Base-by-base conservation (phyloP, 2,329 filamentous ascomycete species). In the Phialophora expanda region DNA sequence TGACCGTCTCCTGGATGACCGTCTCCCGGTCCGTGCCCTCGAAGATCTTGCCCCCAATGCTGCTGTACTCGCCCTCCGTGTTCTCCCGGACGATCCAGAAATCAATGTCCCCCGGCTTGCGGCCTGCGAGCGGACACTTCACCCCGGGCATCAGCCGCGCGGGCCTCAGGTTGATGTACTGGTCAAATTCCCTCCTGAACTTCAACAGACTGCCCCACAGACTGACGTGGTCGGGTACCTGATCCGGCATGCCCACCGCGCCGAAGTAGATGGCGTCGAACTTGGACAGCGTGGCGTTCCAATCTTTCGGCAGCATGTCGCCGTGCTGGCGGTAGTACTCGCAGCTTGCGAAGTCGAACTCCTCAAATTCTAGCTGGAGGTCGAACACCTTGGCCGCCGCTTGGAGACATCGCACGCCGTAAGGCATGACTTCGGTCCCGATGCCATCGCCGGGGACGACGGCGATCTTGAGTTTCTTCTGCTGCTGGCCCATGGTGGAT, bases 51-150 rank as follows among this genome's bases (percentile, higher is more conserved):
- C 69, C 69, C 1, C 69, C 69, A 75, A 99, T 98, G 70, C 94
- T 94, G 53, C 92, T 97, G 88, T 99, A 99, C 86, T 98, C 94
- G 80, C 94, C 94, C 87, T 98, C 95, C 73, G 94, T 98, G 87
- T 99, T 99, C 85, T 99, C 95, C 80, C 95, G 91, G 83, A 99
- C 98, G 78, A 99, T 70, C 69, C 69, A 71, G 60, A 71, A 86
- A 69, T 86, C 83, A 2, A 86, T 77, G 58, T 84, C 83, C 2
- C 82, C 79, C 1, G 77, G 78, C 41, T 75, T 75, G 4, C 80
- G 80, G 54, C 79, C 81, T 2, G 80, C 76, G 0, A 86, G 77
- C 1, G 84, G 83, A 3, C 81, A 83, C 63, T 80, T 76, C 4
- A 82, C 84, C 28, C 84, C 84, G 2, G 80, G 81, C 67, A 86